Evolutionary conservation across 148 eudicot genomes (phyloP).

Genomic region (Salicornia ramosissima): DNA sequence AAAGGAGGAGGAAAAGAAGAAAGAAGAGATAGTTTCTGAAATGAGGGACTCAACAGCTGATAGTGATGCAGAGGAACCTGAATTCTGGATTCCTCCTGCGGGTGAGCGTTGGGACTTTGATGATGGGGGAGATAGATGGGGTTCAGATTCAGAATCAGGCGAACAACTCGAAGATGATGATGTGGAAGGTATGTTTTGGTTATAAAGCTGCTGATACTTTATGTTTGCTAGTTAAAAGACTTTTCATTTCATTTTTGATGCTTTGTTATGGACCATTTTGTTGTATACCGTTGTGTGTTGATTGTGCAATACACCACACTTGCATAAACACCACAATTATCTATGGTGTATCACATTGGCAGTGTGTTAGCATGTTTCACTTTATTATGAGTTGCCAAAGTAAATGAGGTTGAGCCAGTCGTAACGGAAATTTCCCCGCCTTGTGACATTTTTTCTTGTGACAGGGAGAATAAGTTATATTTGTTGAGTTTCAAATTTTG

Average conservation of each 20-base stretch:
- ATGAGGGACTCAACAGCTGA: constrained; percentile 39
- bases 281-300: neutral
- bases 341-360: neutral
- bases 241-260: neutral
- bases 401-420: no score
- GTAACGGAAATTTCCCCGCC: no score
- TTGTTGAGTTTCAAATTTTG: no score
- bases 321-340: neutral
- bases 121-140: constrained; percentile 86
- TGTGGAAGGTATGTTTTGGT: constrained; percentile 41
- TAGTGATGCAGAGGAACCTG: constrained; percentile 53
- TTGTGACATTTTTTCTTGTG: no score
- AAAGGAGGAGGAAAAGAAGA: constrained; percentile 25
- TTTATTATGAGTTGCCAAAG: no score
- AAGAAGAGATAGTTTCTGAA: constrained; percentile 39
- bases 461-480: no score
- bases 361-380: no score
- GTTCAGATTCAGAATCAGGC: constrained; percentile 53
- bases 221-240: neutral
- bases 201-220: neutral
- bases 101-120: constrained; percentile 90
- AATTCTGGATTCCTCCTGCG: constrained; percentile 74
- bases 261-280: neutral
- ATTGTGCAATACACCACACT: no score
- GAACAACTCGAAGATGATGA: constrained; percentile 42